Evolutionary conservation across 441 rosid species (phyloP).

Genomic region (Adansonia gregorii): DNA sequence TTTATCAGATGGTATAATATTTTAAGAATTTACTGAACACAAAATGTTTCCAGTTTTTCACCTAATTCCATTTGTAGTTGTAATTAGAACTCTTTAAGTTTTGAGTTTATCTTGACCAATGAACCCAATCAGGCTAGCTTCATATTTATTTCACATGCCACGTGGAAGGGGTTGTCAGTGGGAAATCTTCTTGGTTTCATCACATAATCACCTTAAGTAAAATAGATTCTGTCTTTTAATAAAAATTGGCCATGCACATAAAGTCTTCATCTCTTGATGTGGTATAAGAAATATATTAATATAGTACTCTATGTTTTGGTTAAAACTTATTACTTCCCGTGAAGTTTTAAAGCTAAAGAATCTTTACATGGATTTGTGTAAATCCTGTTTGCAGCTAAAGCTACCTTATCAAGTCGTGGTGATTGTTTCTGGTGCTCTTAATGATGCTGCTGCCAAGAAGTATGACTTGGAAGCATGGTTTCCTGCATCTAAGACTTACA

Average conservation of each 20-base stretch:
- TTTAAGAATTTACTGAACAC: not conserved
- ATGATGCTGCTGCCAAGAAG: constrained; percentile 66
- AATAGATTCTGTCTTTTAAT: not conserved
- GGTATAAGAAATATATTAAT: not conserved
- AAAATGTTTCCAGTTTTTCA: not conserved
- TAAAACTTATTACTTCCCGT: not conserved
- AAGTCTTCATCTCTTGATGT: not conserved
- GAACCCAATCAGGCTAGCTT: constrained; percentile 20
- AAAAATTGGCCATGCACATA: not conserved
- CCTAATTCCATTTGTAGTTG: not conserved
- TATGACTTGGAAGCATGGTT: constrained; percentile 78
- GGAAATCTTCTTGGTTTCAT: not conserved
- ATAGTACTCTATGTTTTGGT: not conserved
- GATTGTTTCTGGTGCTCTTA: constrained; percentile 58
- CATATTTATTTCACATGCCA: constrained; percentile 2
- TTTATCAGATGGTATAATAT: constrained; percentile 53
- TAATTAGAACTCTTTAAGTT: not conserved
- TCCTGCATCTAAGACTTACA: constrained; percentile 63
- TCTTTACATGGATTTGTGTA: not conserved
- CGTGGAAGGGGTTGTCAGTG: not conserved
- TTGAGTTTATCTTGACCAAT: not conserved
- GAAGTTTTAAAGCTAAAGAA: not conserved
- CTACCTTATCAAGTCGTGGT: constrained; percentile 65
- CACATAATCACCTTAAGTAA: not conserved
- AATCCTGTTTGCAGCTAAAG: constrained; percentile 50